A percentile compares a stretch with the other conserved stretches of the same genome.
These are phyloP conservation scores for Solanum piurae DNA, from an alignment of 257 asterid species.

Conservation along the genomic window DNA sequence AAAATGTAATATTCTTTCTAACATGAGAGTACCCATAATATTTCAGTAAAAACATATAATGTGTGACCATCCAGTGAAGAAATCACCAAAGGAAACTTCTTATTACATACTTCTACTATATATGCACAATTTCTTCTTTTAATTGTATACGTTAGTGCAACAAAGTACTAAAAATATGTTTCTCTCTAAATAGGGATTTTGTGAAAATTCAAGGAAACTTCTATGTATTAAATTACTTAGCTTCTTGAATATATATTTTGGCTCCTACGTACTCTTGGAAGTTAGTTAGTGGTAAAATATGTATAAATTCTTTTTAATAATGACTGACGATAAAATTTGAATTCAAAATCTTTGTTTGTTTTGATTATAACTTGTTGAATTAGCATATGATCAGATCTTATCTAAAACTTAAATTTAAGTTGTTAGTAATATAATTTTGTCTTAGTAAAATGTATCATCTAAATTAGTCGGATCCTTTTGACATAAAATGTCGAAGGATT, in stretches of 20 bases:
- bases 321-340: neutral
- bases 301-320: neutral
- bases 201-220: slow-evolving; percentile 1
- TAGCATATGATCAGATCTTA: neutral
- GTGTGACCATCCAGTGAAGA: neutral
- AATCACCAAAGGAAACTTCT: neutral
- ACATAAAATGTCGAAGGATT: neutral
- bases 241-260: neutral
- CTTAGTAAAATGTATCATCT: neutral
- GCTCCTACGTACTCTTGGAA: neutral
- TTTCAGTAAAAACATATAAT: neutral
- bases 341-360: neutral
- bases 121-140: neutral
- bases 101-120: neutral
- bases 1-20: neutral
- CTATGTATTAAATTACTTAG: neutral
- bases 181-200: neutral
- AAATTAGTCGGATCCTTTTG: too few species aligned
- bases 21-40: neutral
- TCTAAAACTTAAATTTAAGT: neutral
- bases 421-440: neutral
- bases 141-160: neutral
- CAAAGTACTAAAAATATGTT: neutral
- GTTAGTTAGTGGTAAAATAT: neutral
- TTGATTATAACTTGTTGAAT: neutral